Evolutionary conservation across 345 rosid species (phyloP).

Genomic region (Syzygium oleosum): DNA sequence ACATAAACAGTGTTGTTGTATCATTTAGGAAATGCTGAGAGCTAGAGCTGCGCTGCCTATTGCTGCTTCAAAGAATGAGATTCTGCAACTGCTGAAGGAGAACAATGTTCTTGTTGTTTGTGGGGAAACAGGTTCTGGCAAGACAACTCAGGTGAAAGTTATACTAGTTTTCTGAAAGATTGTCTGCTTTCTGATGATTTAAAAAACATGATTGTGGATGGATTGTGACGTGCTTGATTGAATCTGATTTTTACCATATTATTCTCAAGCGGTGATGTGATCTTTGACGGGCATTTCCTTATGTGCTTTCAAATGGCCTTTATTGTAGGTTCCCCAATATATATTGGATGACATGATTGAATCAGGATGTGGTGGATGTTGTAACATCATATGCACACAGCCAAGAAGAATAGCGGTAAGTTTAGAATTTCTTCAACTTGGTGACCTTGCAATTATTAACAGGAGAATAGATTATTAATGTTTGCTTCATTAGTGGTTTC

Average conservation of each 20-base stretch:
- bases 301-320: not conserved
- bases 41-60: slow-evolving; percentile 72
- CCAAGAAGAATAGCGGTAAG: slow-evolving; percentile 90
- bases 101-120: slow-evolving; percentile 74
- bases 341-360: slow-evolving; percentile 91
- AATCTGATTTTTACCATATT: not conserved
- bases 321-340: slow-evolving; percentile 82
- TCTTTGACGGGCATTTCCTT: not conserved
- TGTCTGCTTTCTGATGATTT: not conserved
- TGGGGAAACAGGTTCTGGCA: slow-evolving; percentile 98
- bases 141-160: slow-evolving; percentile 78
- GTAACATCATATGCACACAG: slow-evolving; percentile 92
- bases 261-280: not conserved
- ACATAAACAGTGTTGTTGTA: not conserved
- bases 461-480: not conserved
- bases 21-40: slow-evolving; percentile 56
- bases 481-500: not conserved
- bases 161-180: not conserved
- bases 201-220: not conserved
- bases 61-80: slow-evolving; percentile 53
- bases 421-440: slow-evolving; percentile 1
- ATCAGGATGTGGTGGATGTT: slow-evolving; percentile 65
- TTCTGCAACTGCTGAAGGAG: slow-evolving; percentile 61
- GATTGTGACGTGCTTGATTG: not conserved
- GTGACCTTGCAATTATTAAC: not conserved